These are phyloP conservation scores for Pyrenula massariospora DNA, from an alignment of 495 filamentous ascomycete species.

Conservation along the genomic window DNA sequence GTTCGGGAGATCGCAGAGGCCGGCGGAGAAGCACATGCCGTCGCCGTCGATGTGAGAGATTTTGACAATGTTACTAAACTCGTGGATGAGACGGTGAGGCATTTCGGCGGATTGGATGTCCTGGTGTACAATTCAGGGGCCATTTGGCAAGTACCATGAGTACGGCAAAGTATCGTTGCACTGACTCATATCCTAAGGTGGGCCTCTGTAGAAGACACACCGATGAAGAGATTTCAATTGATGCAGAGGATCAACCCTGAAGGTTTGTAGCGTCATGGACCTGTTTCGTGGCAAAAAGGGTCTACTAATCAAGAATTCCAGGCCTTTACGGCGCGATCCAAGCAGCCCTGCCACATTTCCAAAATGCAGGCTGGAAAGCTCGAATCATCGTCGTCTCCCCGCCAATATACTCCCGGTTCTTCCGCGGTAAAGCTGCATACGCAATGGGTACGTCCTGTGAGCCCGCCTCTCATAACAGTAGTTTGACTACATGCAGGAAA, in stretches of 20 bases:
- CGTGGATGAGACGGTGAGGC: conserved; percentile 46
- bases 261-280: conserved; percentile 40
- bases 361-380: conserved; percentile 38
- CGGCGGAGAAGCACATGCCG: conserved; percentile 51
- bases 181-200: too few relatives aligned
- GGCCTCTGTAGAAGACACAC: conserved; percentile 62
- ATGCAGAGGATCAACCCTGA: conserved; percentile 76
- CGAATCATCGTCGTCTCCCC: conserved; percentile 72
- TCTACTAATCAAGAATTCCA: background rate
- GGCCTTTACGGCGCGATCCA: conserved; percentile 46
- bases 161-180: too few relatives aligned
- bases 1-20: conserved; percentile 62
- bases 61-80: conserved; percentile 49
- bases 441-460: conserved; percentile 47
- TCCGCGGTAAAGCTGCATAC: conserved; percentile 78
- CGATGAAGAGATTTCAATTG: conserved; percentile 66
- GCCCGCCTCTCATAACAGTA: background rate
- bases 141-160: conserved; percentile 52
- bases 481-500: conserved; percentile 31
- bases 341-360: conserved; percentile 50
- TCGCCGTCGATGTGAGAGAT: conserved; percentile 61
- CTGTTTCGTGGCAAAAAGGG: background rate
- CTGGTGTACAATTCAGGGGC: conserved; percentile 78
- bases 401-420: conserved; percentile 77
- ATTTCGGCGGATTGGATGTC: conserved; percentile 56